phyloP scores from a whole-genome alignment of 306 rosid species.

The Crataegus laevigata region DNA sequence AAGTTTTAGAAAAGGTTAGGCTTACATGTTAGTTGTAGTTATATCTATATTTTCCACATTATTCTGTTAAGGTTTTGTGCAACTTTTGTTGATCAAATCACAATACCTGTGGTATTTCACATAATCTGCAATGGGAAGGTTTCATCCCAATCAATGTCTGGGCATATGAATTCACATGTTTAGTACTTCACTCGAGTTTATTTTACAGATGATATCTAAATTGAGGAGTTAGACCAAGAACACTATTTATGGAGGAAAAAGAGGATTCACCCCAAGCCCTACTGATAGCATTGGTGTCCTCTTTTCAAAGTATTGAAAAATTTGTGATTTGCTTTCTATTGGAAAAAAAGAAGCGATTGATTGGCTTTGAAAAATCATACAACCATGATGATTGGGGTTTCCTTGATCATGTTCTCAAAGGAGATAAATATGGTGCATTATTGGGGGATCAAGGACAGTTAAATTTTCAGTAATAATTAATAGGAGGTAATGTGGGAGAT shows the following conservation, averaged over 20 bases:
- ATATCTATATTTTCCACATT: not conserved
- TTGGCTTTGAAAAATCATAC: not conserved
- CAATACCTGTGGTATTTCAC: not conserved
- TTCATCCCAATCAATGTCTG: not conserved
- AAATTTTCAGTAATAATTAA: not conserved
- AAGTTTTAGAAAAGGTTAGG: slow-evolving; percentile 43
- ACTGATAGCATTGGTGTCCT: not conserved
- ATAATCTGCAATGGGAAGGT: not conserved
- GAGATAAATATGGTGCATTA: not conserved
- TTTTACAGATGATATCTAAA: not conserved
- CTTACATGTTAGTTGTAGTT: not conserved
- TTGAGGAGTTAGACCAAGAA: not conserved
- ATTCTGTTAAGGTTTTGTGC: not conserved
- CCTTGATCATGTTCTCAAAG: not conserved
- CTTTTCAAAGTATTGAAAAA: not conserved
- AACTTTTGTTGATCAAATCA: not conserved
- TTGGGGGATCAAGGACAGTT: not conserved
- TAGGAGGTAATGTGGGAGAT: not conserved
- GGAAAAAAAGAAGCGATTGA: not conserved
- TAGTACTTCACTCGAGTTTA: not conserved
- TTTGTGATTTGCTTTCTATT: not conserved
- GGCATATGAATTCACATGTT: not conserved
- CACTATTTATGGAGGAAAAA: not conserved
- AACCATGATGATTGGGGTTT: not conserved
- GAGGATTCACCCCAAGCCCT: not conserved